A percentile compares a stretch with the other conserved stretches of the same genome.
phyloP scores from a whole-genome alignment of 75 land plant genomes.

The Gnetum montanum region DNA sequence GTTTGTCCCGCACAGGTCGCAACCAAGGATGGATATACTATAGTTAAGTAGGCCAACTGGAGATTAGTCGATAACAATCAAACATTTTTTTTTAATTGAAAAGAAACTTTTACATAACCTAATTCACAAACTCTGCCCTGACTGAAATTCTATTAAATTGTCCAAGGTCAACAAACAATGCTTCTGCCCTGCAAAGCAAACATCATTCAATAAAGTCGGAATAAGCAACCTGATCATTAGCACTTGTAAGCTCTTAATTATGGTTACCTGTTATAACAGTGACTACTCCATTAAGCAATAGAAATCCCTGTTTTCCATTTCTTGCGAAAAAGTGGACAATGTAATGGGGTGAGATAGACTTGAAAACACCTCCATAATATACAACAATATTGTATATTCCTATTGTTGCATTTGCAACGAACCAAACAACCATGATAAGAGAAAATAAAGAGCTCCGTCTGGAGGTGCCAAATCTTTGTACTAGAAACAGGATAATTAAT shows the following conservation, averaged over 20 bases:
- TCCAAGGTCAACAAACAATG: constrained; percentile 80
- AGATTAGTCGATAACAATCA: neutral
- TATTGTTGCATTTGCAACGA: constrained; percentile 31
- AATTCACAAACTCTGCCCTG: constrained; percentile 26
- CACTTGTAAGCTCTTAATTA: neutral
- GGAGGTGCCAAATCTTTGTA: constrained; percentile 56
- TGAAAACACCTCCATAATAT: constrained; percentile 50
- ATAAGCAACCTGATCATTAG: neutral
- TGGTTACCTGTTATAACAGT: constrained; percentile 66
- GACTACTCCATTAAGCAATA: constrained; percentile 54
- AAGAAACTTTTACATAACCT: neutral
- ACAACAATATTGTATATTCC: constrained; percentile 49
- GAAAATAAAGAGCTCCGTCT: constrained; percentile 62
- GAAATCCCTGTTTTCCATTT: constrained; percentile 57
- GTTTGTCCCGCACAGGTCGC: constrained; percentile 70
- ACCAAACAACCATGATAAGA: constrained; percentile 66
- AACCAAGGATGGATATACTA: constrained; percentile 54
- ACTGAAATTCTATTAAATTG: constrained; percentile 59
- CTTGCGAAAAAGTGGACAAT: constrained; percentile 34
- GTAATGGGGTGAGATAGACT: constrained; percentile 63
- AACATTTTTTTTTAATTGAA: neutral
- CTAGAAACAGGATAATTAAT: constrained; percentile 33
- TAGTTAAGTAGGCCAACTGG: constrained; percentile 42
- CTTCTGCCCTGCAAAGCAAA: constrained; percentile 14
- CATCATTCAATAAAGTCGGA: neutral